phyloP scores from a whole-genome alignment of 2,329 filamentous ascomycete genomes.

The Aspergillus fischeri region DNA sequence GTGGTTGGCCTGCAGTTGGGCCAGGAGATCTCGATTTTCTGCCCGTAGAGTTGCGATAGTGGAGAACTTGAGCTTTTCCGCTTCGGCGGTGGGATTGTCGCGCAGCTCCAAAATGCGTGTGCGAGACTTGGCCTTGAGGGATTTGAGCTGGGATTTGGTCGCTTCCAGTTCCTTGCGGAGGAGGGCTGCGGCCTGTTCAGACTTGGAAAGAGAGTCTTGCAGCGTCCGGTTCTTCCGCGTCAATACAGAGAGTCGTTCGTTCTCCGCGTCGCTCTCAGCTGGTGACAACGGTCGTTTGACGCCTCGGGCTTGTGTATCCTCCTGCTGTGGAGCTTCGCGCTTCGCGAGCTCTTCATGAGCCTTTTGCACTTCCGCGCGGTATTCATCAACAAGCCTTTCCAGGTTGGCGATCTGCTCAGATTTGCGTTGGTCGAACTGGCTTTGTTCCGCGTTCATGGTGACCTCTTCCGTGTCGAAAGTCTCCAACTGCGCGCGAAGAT shows the following conservation, averaged over 20 bases:
- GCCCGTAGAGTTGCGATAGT: constrained; percentile 73
- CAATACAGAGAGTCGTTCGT: constrained; percentile 74
- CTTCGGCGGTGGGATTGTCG: constrained; percentile 85
- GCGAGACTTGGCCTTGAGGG: constrained; percentile 63
- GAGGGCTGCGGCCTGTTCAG: constrained; percentile 66
- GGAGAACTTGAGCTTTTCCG: constrained; percentile 75
- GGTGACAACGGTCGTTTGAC: constrained; percentile 63
- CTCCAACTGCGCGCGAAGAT: constrained; percentile 86
- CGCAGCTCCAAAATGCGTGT: constrained; percentile 82
- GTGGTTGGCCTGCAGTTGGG: constrained; percentile 58
- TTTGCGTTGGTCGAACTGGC: constrained; percentile 68
- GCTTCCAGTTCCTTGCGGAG: constrained; percentile 73
- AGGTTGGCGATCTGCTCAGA: constrained; percentile 71
- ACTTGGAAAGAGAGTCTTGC: constrained; percentile 68
- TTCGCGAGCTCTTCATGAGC: constrained; percentile 71
- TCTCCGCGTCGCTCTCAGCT: constrained; percentile 51
- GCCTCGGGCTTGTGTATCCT: constrained; percentile 43
- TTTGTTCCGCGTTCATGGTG: constrained; percentile 71
- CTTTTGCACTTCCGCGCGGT: constrained; percentile 73
- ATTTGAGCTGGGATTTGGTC: constrained; percentile 66
- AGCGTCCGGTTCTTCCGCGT: constrained; percentile 83
- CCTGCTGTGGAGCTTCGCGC: constrained; percentile 49
- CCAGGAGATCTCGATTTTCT: constrained; percentile 79
- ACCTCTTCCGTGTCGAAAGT: constrained; percentile 83
- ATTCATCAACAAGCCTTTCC: constrained; percentile 80